Conservation (phyloP, 805 yeast species). For the Pichia sporocuriosa region DNA sequence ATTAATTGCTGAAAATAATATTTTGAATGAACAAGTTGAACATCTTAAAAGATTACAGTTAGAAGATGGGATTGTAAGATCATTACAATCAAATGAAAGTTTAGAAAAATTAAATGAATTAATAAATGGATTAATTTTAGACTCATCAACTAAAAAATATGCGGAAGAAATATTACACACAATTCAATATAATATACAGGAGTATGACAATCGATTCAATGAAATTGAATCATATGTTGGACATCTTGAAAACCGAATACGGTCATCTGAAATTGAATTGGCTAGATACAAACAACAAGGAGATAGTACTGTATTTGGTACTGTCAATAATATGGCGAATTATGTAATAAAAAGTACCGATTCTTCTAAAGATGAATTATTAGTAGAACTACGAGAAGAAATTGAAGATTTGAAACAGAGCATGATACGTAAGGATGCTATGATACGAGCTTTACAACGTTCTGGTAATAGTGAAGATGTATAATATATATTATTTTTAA, state of each 20-base stretch:
- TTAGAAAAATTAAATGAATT: background rate
- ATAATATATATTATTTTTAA: too few relatives aligned
- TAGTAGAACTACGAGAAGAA: constrained; percentile 52
- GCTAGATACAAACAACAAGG: constrained; percentile 1
- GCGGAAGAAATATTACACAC: background rate
- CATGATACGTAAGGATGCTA: constrained; percentile 66
- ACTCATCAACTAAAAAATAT: background rate
- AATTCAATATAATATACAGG: background rate
- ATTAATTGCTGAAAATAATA: constrained; percentile 52
- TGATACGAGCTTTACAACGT: constrained; percentile 54
- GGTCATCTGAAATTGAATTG: constrained; percentile 12
- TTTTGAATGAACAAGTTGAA: constrained; percentile 60
- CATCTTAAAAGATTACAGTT: constrained; percentile 59
- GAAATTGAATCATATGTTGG: constrained; percentile 11
- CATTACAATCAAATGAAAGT: constrained; percentile 1
- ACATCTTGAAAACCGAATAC: constrained; percentile 12
- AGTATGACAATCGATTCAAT: constrained; percentile 5
- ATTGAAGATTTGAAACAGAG: constrained; percentile 56
- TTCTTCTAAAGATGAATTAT: background rate
- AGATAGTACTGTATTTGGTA: background rate
- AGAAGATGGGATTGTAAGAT: constrained; percentile 4
- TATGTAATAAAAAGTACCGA: background rate
- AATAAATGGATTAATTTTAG: constrained; percentile 1
- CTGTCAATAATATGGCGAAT: background rate
- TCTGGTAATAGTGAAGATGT: background rate